Evolutionary conservation across 2,329 filamentous ascomycete species (phyloP).

Genomic region (Chaetothyriales sp.): DNA sequence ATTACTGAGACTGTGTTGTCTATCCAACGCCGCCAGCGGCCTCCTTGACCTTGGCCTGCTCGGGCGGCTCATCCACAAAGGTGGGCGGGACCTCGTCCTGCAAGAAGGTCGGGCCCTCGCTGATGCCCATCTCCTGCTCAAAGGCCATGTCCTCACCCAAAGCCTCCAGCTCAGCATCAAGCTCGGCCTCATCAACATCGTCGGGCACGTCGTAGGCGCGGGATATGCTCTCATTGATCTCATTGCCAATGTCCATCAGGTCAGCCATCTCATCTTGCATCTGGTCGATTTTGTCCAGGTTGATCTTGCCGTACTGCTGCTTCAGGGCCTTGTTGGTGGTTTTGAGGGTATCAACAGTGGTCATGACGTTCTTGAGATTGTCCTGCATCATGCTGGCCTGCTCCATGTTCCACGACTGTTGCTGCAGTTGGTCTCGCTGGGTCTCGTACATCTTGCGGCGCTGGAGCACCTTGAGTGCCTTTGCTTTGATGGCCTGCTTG

Average conservation of each 20-base stretch:
- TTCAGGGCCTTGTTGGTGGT: constrained; percentile 83
- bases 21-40: constrained; percentile 39
- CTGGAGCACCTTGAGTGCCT: constrained; percentile 85
- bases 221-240: constrained; percentile 89
- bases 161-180: constrained; percentile 92
- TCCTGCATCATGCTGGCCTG: constrained; percentile 97
- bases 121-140: constrained; percentile 46
- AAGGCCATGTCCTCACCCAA: constrained; percentile 87
- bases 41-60: constrained; percentile 58
- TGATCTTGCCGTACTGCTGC: constrained; percentile 91
- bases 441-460: constrained; percentile 87
- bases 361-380: constrained; percentile 97
- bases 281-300: constrained; percentile 92
- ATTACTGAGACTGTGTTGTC: too few relatives aligned
- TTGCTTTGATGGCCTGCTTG: constrained; percentile 82
- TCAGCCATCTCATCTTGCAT: constrained; percentile 99
- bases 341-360: constrained; percentile 94
- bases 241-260: constrained; percentile 90
- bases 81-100: constrained; percentile 73
- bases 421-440: constrained; percentile 83
- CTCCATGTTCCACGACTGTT: constrained; percentile 98
- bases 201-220: constrained; percentile 89
- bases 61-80: constrained; percentile 84
- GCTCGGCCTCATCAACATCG: constrained; percentile 88
- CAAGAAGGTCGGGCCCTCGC: constrained; percentile 62